Evolutionary conservation across 306 rosid species (phyloP).

Genomic region (Cicer chorassanicum): DNA sequence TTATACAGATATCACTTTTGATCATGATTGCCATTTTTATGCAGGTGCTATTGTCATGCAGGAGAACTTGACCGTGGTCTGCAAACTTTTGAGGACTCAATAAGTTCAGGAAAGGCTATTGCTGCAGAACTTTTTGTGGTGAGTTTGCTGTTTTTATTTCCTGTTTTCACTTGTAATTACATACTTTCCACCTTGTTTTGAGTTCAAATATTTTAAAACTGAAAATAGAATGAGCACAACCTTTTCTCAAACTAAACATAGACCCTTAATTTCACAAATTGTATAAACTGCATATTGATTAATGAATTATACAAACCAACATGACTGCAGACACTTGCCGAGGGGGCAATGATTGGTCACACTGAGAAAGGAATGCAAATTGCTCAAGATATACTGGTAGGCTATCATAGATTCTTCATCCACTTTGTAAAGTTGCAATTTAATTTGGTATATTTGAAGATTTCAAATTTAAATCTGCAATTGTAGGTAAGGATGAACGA

Average conservation of each 20-base stretch:
- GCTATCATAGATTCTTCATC: constrained; percentile 35
- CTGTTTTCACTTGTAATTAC: not conserved
- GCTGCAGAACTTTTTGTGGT: constrained; percentile 67
- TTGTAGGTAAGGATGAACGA: constrained; percentile 68
- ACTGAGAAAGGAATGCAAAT: constrained; percentile 90
- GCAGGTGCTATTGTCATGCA: constrained; percentile 77
- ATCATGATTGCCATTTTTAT: constrained; percentile 43
- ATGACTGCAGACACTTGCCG: constrained; percentile 71
- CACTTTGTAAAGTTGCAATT: constrained; percentile 18
- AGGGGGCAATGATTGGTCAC: constrained; percentile 93
- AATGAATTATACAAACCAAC: constrained; percentile 40
- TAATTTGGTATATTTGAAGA: constrained; percentile 21
- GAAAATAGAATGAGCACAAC: not conserved
- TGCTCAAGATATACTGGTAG: constrained; percentile 81
- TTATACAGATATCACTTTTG: constrained; percentile 23
- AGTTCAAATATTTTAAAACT: not conserved
- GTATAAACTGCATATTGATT: constrained; percentile 31
- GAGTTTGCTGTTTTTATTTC: constrained; percentile 47
- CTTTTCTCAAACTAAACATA: not conserved
- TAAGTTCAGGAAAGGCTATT: constrained; percentile 49
- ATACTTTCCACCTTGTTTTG: not conserved
- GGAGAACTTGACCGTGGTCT: constrained; percentile 81
- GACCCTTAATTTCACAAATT: not conserved
- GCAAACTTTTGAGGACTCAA: constrained; percentile 61
- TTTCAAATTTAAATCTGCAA: not conserved